Evolutionary conservation across 2,329 filamentous ascomycete genomes (phyloP).

Genomic region (Phaeosphaeria sp.): DNA sequence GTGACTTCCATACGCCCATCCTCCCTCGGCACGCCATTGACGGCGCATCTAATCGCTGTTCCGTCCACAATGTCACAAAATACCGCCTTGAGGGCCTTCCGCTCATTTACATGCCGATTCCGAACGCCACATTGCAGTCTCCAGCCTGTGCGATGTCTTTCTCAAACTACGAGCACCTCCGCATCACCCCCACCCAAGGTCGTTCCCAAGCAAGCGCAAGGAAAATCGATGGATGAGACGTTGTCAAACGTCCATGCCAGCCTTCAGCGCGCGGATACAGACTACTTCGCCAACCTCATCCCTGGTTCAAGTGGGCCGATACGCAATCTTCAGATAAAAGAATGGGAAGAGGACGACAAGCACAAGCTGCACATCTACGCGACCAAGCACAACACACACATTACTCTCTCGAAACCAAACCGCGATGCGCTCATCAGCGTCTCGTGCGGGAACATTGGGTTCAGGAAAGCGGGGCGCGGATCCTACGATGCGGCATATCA

Average conservation of each 20-base stretch:
- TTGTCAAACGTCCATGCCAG: slow-evolving; percentile 21
- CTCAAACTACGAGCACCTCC: slow-evolving; percentile 32
- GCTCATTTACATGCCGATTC: slow-evolving; percentile 40
- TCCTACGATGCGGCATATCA: slow-evolving; percentile 94
- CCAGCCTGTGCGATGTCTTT: slow-evolving; percentile 41
- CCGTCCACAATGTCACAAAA: slow-evolving; percentile 30
- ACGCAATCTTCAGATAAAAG: slow-evolving; percentile 25
- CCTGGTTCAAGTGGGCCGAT: slow-evolving; percentile 12
- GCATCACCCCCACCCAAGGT: slow-evolving; percentile 8
- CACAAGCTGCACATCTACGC: slow-evolving; percentile 88
- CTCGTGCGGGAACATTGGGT: slow-evolving; percentile 88
- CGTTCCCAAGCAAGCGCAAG: slow-evolving; percentile 10
- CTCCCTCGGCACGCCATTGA: slow-evolving; percentile 19
- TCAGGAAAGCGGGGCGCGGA: slow-evolving; percentile 79
- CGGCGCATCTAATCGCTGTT: slow-evolving; percentile 14
- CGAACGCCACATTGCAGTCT: slow-evolving; percentile 49
- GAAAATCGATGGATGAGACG: slow-evolving; percentile 12
- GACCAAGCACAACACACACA: slow-evolving; percentile 93
- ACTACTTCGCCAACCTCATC: slow-evolving; percentile 27
- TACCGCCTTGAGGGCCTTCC: slow-evolving; percentile 34
- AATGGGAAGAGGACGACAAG: slow-evolving; percentile 59
- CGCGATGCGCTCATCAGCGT: slow-evolving; percentile 79
- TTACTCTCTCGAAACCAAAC: slow-evolving; percentile 86
- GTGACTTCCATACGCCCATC: slow-evolving; percentile 8
- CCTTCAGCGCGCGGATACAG: slow-evolving; percentile 20